phyloP scores from a whole-genome alignment of 2,329 filamentous ascomycete species.

The Colletotrichum aenigma region DNA sequence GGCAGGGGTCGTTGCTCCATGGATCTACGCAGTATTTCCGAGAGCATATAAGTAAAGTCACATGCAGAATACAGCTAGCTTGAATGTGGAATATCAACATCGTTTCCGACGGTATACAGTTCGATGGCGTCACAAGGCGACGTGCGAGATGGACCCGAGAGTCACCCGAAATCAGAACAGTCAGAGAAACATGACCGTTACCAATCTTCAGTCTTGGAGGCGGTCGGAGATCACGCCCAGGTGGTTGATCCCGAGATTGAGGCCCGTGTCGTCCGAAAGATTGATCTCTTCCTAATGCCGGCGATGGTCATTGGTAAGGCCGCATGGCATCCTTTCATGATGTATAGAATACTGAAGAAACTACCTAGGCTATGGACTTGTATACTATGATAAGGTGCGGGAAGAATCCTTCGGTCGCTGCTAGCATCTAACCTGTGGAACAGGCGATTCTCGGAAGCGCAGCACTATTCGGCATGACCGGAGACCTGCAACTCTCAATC shows the following conservation, averaged over 20 bases:
- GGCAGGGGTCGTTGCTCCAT: background rate
- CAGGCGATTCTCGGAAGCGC: conserved; percentile 63
- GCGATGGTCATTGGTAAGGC: conserved; percentile 61
- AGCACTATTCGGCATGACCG: conserved; percentile 64
- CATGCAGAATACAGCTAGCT: fast-evolving
- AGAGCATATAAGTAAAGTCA: background rate
- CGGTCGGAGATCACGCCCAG: background rate
- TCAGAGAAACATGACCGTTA: background rate
- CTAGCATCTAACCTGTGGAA: too few species aligned
- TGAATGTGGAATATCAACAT: fast-evolving
- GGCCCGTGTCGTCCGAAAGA: conserved; percentile 50
- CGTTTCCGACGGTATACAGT: fast-evolving
- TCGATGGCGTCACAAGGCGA: background rate
- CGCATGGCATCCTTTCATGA: too few species aligned
- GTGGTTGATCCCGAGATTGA: background rate
- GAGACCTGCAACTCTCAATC: conserved; percentile 54
- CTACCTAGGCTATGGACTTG: conserved; percentile 70
- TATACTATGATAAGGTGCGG: conserved; percentile 76
- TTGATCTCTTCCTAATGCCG: conserved; percentile 61
- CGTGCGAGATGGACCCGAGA: too few species aligned
- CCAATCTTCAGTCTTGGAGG: background rate
- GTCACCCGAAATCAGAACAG: fast-evolving
- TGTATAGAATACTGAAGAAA: too few species aligned
- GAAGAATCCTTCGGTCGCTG: too few species aligned
- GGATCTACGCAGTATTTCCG: too few species aligned